Conservation (phyloP, 139 green algal species). For the Micromonas pusilla region DNA sequence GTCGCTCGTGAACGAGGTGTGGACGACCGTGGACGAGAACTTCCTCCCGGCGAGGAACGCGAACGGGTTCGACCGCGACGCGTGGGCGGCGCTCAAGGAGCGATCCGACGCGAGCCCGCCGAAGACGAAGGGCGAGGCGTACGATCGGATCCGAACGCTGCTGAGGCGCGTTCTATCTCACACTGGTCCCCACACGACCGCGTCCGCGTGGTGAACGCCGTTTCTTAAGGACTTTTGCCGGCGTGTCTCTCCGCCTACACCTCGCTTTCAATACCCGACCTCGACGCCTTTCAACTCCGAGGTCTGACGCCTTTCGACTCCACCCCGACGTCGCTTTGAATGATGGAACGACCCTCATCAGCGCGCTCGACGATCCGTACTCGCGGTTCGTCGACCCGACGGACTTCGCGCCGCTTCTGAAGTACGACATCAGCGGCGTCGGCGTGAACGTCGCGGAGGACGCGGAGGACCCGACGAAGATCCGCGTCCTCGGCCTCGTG, state of each 20-base stretch:
- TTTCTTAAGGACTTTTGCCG: no score
- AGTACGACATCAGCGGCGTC: slow-evolving; percentile 92
- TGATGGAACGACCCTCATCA: no score
- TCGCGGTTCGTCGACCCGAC: slow-evolving; percentile 71
- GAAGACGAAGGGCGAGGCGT: slow-evolving; percentile 27
- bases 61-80: slow-evolving; percentile 45
- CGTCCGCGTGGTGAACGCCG: no score
- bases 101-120: not conserved
- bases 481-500: slow-evolving; percentile 78
- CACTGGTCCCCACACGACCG: no score
- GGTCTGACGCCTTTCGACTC: no score
- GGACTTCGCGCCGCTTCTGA: slow-evolving; percentile 77
- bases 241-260: no score
- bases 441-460: slow-evolving; percentile 73
- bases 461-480: slow-evolving; percentile 26
- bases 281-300: no score
- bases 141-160: slow-evolving; percentile 47
- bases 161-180: no score
- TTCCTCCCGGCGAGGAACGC: slow-evolving; percentile 64
- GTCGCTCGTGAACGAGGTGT: slow-evolving; percentile 54
- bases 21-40: slow-evolving; percentile 62
- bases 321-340: no score
- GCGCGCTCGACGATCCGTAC: slow-evolving; percentile 77
- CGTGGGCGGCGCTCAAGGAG: slow-evolving; percentile 39
- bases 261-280: no score